phyloP scores from a whole-genome alignment of 1,284 basidiomycete genomes.

The Lignosus rhinocerotis region DNA sequence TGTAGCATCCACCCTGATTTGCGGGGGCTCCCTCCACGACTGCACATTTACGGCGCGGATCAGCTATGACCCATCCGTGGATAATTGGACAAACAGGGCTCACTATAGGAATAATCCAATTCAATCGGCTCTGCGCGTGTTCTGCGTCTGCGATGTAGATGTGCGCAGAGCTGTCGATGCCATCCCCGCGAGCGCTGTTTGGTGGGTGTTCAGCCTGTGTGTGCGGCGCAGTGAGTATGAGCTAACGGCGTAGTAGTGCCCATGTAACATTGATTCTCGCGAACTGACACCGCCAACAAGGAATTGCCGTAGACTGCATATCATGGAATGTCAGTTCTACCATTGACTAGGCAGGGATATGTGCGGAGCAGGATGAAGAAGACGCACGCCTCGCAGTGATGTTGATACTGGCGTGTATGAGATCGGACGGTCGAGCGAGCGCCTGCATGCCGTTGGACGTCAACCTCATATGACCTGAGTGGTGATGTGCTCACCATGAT shows the following conservation, averaged over 20 bases:
- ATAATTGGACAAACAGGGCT: background rate
- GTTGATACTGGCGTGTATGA: background rate
- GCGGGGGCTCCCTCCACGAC: background rate
- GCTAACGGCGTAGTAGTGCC: background rate
- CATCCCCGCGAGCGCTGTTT: constrained; percentile 7
- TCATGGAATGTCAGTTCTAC: too few relatives aligned
- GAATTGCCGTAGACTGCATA: constrained; percentile 3
- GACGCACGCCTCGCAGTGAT: constrained; percentile 5
- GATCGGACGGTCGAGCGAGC: background rate
- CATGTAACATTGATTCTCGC: background rate
- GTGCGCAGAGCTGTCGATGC: background rate
- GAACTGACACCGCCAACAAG: constrained; percentile 2
- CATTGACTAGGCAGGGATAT: background rate
- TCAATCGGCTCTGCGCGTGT: background rate
- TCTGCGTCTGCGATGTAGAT: constrained; percentile 4
- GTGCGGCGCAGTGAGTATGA: background rate
- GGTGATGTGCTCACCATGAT: background rate
- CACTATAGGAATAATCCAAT: constrained; percentile 8
- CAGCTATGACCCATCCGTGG: too few relatives aligned
- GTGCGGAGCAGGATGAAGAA: too few relatives aligned
- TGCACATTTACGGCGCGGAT: background rate
- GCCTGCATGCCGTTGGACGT: background rate
- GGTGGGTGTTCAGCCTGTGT: constrained; percentile 6
- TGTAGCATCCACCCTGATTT: background rate
- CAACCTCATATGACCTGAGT: background rate